Conservation (phyloP, 1,284 basidiomycete genomes). For the Agaricales sp. region DNA sequence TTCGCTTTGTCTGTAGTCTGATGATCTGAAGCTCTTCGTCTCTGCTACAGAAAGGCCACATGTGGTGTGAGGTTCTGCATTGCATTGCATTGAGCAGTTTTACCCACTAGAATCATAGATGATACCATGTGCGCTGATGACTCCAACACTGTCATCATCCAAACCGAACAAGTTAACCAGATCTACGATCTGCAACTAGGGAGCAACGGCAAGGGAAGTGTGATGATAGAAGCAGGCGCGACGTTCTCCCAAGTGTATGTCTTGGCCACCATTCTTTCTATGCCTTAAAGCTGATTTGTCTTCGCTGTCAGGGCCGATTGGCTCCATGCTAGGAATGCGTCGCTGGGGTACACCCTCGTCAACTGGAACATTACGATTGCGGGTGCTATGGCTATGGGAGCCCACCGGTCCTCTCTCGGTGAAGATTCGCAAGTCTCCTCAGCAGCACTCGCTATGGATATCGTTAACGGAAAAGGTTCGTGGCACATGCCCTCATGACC, state of each 20-base stretch:
- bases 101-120: conserved; percentile 13
- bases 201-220: conserved; percentile 16
- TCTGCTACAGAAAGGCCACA: conserved; percentile 21
- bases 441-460: conserved; percentile 22
- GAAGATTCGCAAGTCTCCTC: conserved; percentile 25
- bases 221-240: conserved; percentile 23
- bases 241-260: conserved; percentile 24
- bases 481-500: not conserved
- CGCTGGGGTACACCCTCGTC: conserved; percentile 22
- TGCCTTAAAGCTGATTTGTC: not conserved
- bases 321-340: conserved; percentile 22
- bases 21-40: not conserved
- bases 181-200: conserved; percentile 20
- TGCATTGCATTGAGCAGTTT: not conserved
- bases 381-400: conserved; percentile 26
- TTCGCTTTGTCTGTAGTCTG: not conserved
- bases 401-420: conserved; percentile 24
- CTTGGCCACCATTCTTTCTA: not conserved
- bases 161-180: conserved; percentile 22
- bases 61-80: conserved; percentile 22
- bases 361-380: conserved; percentile 28
- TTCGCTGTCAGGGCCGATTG: conserved; percentile 19
- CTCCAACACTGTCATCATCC: conserved; percentile 22
- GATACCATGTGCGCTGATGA: conserved; percentile 28
- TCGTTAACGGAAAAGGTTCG: conserved; percentile 24